Evolutionary conservation across 306 rosid genomes (phyloP).

Genomic region (Canavalia ensiformis): DNA sequence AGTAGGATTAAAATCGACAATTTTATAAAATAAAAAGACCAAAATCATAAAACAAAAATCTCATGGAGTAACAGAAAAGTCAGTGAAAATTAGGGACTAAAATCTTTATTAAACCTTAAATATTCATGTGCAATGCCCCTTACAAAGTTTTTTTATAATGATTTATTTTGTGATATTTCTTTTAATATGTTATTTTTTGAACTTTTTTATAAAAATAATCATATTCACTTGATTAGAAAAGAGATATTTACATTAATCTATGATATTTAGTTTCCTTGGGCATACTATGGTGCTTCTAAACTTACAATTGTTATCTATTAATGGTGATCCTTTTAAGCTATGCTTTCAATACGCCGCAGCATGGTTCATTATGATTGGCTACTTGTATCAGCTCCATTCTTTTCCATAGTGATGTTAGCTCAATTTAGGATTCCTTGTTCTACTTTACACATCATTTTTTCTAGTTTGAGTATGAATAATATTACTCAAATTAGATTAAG

Average conservation of each 20-base stretch:
- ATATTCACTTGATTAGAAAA: neutral
- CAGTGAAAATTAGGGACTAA: too few relatives aligned
- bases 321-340: neutral
- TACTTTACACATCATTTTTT: neutral
- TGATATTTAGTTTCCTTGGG: neutral
- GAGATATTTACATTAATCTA: neutral
- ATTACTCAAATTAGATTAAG: too few relatives aligned
- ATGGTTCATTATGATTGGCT: neutral
- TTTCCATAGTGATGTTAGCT: neutral
- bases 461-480: too few relatives aligned
- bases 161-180: constrained; percentile 10
- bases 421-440: neutral
- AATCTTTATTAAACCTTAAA: too few relatives aligned
- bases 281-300: neutral
- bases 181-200: neutral
- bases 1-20: too few relatives aligned
- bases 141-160: neutral
- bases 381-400: neutral
- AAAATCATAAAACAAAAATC: too few relatives aligned
- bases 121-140: neutral
- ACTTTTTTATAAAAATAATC: neutral
- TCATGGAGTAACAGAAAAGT: too few relatives aligned
- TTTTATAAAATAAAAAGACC: too few relatives aligned
- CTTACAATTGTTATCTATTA: neutral
- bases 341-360: neutral